These are phyloP conservation scores for Trametopsis cervina DNA, from an alignment of 768 basidiomycete genomes.

Conservation along the genomic window DNA sequence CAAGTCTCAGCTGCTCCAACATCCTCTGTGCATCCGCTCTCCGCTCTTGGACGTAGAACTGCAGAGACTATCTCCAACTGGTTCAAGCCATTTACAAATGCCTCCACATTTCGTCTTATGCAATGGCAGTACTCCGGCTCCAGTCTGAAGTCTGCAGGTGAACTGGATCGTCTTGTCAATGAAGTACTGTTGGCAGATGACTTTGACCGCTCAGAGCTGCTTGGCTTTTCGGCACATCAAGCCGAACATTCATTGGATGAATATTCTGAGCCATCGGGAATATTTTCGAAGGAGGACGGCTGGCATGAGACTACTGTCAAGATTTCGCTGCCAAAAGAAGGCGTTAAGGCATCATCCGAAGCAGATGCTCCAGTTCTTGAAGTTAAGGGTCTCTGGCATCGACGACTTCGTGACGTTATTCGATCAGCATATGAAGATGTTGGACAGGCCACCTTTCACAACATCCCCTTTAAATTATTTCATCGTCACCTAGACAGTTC, in stretches of 20 bases:
- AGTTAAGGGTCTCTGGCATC: constrained; percentile 24
- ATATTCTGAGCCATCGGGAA: constrained; percentile 12
- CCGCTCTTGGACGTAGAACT: background rate
- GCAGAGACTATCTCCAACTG: background rate
- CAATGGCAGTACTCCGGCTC: constrained; percentile 25
- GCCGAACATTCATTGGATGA: constrained; percentile 14
- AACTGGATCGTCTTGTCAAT: constrained; percentile 22
- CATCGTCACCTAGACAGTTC: no score
- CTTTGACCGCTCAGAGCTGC: constrained; percentile 18
- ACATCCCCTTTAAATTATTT: constrained; percentile 6
- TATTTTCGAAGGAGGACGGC: constrained; percentile 13
- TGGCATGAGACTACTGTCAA: constrained; percentile 15
- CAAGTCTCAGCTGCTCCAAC: background rate
- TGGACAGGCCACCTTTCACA: background rate
- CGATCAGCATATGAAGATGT: constrained; percentile 11
- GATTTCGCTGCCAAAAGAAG: constrained; percentile 20
- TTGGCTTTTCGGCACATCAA: constrained; percentile 13
- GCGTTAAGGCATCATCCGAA: constrained; percentile 11
- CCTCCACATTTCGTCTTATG: constrained; percentile 20
- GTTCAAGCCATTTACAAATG: constrained; percentile 12
- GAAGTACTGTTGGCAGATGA: constrained; percentile 17
- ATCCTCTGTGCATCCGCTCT: background rate
- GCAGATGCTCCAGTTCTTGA: constrained; percentile 23
- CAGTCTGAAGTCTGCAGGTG: constrained; percentile 19
- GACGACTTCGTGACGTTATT: constrained; percentile 21